phyloP scores from a whole-genome alignment of 2,329 filamentous ascomycete genomes.

The Ophiocordyceps polyrhachis-furcata region DNA sequence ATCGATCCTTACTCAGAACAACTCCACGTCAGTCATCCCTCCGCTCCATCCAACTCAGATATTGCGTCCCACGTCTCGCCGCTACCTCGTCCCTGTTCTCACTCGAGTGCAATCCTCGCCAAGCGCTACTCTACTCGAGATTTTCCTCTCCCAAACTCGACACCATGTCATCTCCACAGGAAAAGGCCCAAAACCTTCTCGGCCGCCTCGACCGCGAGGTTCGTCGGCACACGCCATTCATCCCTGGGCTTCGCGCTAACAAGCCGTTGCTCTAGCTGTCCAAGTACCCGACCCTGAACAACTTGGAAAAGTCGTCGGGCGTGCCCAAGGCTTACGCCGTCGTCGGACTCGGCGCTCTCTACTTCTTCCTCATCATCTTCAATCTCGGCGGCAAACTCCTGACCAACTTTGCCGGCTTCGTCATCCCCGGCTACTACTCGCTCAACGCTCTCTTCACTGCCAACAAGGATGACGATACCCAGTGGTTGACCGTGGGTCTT shows the following conservation, averaged over 20 bases:
- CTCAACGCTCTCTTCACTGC: slow-evolving; percentile 56
- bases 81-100: not conserved
- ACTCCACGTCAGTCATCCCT: slow-evolving; percentile 1
- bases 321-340: slow-evolving; percentile 74
- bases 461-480: slow-evolving; percentile 59
- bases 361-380: slow-evolving; percentile 85
- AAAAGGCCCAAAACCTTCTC: slow-evolving; percentile 59
- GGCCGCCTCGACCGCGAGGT: slow-evolving; percentile 72
- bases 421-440: slow-evolving; percentile 73
- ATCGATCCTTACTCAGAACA: slow-evolving; percentile 4
- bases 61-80: not conserved
- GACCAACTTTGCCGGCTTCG: slow-evolving; percentile 71
- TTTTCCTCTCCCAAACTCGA: slow-evolving; percentile 2
- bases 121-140: slow-evolving; percentile 3
- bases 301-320: slow-evolving; percentile 68
- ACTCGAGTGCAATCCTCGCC: not conserved
- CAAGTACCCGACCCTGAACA: slow-evolving; percentile 68
- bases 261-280: slow-evolving; percentile 39
- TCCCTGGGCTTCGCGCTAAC: slow-evolving; percentile 3
- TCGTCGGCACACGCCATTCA: slow-evolving; percentile 13
- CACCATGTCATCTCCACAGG: slow-evolving; percentile 50
- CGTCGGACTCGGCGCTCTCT: slow-evolving; percentile 57
- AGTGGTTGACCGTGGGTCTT: slow-evolving; percentile 50
- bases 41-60: not conserved
- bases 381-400: slow-evolving; percentile 79